phyloP scores from a whole-genome alignment of 768 basidiomycete species.

The Astraeus odoratus region DNA sequence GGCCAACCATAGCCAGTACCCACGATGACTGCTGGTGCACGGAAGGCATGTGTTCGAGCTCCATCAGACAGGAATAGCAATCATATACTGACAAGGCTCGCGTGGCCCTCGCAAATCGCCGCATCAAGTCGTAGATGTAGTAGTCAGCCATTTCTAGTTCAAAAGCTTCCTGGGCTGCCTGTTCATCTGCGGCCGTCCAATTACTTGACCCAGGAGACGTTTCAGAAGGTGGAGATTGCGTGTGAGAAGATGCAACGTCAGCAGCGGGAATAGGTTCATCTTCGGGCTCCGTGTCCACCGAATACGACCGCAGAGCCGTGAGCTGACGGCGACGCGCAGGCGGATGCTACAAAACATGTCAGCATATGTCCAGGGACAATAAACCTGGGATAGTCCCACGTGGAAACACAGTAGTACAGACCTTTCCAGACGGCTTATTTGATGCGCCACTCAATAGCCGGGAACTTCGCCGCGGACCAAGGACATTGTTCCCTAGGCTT shows the following conservation, averaged over 20 bases:
- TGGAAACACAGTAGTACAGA: constrained; percentile 20
- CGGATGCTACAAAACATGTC: constrained; percentile 22
- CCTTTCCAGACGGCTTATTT: constrained; percentile 54
- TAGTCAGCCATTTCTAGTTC: constrained; percentile 72
- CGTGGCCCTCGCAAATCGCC: constrained; percentile 77
- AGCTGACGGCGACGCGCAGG: constrained; percentile 46
- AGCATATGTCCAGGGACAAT: constrained; percentile 4
- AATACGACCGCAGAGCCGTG: constrained; percentile 49
- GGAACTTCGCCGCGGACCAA: constrained; percentile 64
- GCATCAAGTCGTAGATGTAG: constrained; percentile 74
- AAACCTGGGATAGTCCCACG: neutral
- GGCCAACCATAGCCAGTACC: constrained; percentile 77
- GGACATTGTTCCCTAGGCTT: constrained; percentile 34
- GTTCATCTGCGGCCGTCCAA: constrained; percentile 63
- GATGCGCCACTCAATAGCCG: constrained; percentile 56
- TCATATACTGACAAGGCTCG: constrained; percentile 70
- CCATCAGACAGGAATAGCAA: constrained; percentile 64
- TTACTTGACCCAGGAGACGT: constrained; percentile 54
- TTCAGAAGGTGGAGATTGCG: constrained; percentile 58
- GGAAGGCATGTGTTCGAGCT: constrained; percentile 69
- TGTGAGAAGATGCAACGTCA: constrained; percentile 46
- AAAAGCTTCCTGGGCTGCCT: constrained; percentile 63
- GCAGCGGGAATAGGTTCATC: constrained; percentile 46
- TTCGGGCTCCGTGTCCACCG: constrained; percentile 66
- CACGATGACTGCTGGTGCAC: constrained; percentile 69